Conservation (phyloP, 768 basidiomycete genomes). For the Boletus rubescentipes region DNA sequence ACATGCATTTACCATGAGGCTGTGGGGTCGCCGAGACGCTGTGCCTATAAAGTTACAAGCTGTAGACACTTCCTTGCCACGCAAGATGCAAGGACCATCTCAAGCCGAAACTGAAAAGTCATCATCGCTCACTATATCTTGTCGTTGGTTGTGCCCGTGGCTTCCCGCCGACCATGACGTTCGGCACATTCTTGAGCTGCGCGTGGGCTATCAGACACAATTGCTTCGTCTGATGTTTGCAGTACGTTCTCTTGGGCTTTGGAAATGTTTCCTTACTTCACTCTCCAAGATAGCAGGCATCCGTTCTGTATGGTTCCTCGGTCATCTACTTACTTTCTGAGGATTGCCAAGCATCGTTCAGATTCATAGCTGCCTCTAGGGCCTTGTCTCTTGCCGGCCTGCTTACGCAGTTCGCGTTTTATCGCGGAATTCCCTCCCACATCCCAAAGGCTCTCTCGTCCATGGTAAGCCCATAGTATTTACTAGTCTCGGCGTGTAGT, state of each 20-base stretch:
- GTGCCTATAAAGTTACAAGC: no score
- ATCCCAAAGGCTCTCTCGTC: background rate
- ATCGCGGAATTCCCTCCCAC: background rate
- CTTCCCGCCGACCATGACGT: background rate
- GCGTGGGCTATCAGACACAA: background rate
- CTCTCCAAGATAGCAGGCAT: background rate
- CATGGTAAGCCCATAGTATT: background rate
- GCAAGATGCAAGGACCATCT: background rate
- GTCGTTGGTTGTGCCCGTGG: background rate
- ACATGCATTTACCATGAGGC: background rate
- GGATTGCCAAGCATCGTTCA: background rate
- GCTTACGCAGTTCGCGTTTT: background rate
- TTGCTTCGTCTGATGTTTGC: background rate
- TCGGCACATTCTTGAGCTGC: background rate
- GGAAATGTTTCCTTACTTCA: background rate
- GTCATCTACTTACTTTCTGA: background rate
- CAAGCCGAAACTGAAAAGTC: background rate
- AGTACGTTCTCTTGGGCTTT: background rate
- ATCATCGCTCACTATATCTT: background rate
- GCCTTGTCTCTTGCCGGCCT: conserved; percentile 2
- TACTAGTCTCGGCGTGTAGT: background rate
- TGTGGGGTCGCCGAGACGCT: no score
- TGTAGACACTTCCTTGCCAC: no score
- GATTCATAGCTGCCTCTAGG: background rate
- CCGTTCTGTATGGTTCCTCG: background rate